Base-by-base conservation (phyloP, 2,329 filamentous ascomycete genomes). In the Colletotrichum graminicola region DNA sequence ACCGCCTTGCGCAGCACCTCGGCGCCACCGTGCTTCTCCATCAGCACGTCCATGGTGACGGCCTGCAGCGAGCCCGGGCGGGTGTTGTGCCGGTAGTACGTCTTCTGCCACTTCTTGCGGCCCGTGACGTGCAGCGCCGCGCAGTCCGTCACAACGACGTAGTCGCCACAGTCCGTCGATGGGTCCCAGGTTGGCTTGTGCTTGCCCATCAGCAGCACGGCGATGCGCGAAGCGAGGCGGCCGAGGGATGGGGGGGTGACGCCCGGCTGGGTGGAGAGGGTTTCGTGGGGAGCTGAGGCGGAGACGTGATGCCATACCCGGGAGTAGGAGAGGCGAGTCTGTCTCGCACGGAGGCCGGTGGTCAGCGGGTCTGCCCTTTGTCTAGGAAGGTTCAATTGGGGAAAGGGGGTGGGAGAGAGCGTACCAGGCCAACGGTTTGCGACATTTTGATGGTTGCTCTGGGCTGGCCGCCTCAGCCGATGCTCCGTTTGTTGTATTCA, bases 131-230 rank as follows among this genome's bases (percentile, higher is more conserved):
- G 91, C 61, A 99, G 87, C 59, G 95, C 91, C 51, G 92, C 89
- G 86, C 96, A 98, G 81, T 94, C 92, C 47, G 94, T 94, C 62
- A 96, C 95, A 1, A 99, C 95, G 16, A 99, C 95, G 82, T 99
- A 99, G 89, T 99, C 96, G 76, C 96, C 96, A 87, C 96, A 98
- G 87, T 99, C 96, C 73, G 95, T 98, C 29, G 94, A 97, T 1
- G 96, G 96, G 84, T 98, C 94, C 85, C 91, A 99, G 82, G 96
- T 97, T 29, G 96, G 96, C 85, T 99, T 99, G 88, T 99, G 93
- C 87, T 99, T 99, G 84, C 96, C 96, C 95, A 98, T 98, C 63
- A 98, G 90, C 72, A 94, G 87, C 65, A 92, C 86, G 73, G 95
- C 95, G 81, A 98, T 97, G 74, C 92, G 91, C 64, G 92, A 94